Evolutionary conservation across 257 asterid genomes (phyloP).

Genomic region (Sherardia arvensis): DNA sequence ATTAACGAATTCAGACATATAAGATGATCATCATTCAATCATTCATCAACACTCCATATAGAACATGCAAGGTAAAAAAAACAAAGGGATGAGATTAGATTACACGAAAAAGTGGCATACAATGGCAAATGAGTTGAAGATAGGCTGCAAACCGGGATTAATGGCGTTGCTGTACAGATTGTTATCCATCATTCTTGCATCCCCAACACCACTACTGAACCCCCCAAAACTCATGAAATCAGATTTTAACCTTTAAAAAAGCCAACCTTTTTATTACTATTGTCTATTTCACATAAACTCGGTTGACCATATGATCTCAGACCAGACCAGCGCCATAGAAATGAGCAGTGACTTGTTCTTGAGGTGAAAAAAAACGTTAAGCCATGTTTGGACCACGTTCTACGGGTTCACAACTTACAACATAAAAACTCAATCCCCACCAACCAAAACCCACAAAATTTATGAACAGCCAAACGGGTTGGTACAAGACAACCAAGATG

Average conservation of each 20-base stretch:
- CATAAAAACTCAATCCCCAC: constrained; percentile 30
- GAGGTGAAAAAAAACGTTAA: neutral
- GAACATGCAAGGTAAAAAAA: constrained; percentile 2
- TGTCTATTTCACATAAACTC: neutral
- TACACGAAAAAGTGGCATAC: constrained; percentile 25
- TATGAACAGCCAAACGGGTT: constrained; percentile 44
- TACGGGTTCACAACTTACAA: constrained; percentile 1
- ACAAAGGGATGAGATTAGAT: constrained; percentile 2
- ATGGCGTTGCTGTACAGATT: constrained; percentile 27
- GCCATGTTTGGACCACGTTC: constrained; percentile 22
- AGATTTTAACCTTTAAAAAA: neutral
- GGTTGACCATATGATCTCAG: neutral
- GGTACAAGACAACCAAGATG: constrained; percentile 58
- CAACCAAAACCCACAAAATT: constrained; percentile 63
- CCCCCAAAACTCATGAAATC: constrained; percentile 52
- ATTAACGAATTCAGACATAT: neutral
- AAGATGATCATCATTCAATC: neutral
- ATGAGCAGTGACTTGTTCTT: constrained; percentile 24
- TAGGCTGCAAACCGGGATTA: constrained; percentile 25
- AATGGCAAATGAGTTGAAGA: constrained; percentile 43
- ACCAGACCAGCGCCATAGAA: constrained; percentile 3
- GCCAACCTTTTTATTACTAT: neutral
- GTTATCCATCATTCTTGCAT: constrained; percentile 40
- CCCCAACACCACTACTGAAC: constrained; percentile 29
- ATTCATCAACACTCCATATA: neutral